Percentiles rank a stretch among this genome's conserved stretches.
phyloP scores from a whole-genome alignment of 148 eudicot genomes.

The Rhododendron ferrugineum region DNA sequence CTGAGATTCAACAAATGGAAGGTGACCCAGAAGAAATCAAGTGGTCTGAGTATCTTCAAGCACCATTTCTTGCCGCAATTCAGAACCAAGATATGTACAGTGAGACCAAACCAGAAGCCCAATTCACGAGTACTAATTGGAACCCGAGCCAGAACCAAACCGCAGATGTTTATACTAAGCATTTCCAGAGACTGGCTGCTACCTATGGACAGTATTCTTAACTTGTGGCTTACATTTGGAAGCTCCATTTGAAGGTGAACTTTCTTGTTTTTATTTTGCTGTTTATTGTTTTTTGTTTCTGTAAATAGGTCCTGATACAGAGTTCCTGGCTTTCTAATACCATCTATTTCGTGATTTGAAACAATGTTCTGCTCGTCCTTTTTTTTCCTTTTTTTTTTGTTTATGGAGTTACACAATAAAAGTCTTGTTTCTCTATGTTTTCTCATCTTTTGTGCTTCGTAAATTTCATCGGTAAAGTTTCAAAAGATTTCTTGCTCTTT shows the following conservation, averaged over 20 bases:
- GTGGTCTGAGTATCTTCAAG: conserved; percentile 66
- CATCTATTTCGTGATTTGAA: conserved; percentile 17
- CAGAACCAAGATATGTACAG: conserved; percentile 26
- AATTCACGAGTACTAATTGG: conserved; percentile 28
- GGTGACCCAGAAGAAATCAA: conserved; percentile 52
- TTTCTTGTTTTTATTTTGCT: neutral
- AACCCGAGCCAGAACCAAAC: conserved; percentile 33
- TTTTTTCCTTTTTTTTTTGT: neutral
- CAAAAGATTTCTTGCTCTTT: neutral
- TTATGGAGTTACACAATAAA: conserved; percentile 3
- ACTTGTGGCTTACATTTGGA: conserved; percentile 9
- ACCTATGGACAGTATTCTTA: conserved; percentile 75
- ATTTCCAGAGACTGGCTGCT: conserved; percentile 63
- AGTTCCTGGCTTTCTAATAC: neutral
- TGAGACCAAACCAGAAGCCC: conserved; percentile 47
- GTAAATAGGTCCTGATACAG: conserved; percentile 47
- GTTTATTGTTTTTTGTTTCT: conserved; percentile 8
- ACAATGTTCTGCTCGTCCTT: neutral
- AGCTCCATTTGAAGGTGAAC: neutral
- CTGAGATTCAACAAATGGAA: conserved; percentile 22
- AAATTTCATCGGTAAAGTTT: neutral
- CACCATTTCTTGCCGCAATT: conserved; percentile 29
- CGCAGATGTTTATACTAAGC: conserved; percentile 42
- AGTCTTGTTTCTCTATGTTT: conserved; percentile 4
- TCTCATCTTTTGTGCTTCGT: neutral